Evolutionary conservation across 1,284 basidiomycete species (phyloP), one percentile per base, ranked within the genome.

Genomic region (Tilletia walkeri): DNA sequence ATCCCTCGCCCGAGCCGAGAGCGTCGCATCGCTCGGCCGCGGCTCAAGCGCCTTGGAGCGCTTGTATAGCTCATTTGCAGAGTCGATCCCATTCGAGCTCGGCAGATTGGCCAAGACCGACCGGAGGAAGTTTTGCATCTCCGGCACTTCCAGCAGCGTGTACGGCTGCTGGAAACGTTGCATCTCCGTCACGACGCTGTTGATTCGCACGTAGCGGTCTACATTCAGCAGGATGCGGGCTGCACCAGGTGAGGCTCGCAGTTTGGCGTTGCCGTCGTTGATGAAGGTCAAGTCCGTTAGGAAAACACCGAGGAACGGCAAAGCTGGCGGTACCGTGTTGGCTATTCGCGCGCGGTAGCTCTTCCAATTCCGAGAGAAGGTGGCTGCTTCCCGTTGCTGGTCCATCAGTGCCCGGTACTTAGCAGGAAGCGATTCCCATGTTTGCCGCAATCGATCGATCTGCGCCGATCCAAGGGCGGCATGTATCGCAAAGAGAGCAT

Each of bases 211-310:
- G 72, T 85, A 86, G 66, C 84, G 84, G 86, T 95, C 95, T 84
- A 96, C 95, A 85, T 99, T 99, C 83, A 98, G 88, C 65, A 99
- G 85, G 81, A 90, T 91, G 84, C 93, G 90, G 66, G 89, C 88
- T 2, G 90, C 87, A 14, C 41, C 41, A 69, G 83, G 92, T 12
- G 93, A 92, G n/a, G 90, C 88, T 74, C 95, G 88, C 77, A 90
- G 88, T 7, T 91, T 90, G 7, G 93, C 90, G 84, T 98, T 98
- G 49, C 95, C 95, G 80, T 96, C 95, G 67, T 92, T 89, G 78
- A 93, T 95, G 85, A 98, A 99, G 1, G 94, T 98, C 72, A 97
- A 88, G 84, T 95, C 93, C 3, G 93, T 94, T 73, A 94, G 86
- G 84, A 93, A 93, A 30, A 94, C 86, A 59, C 92, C 92, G n/a